Evolutionary conservation across 345 rosid species (phyloP), one percentile per base, ranked within the genome.

Genomic region (Bruguiera parviflora): DNA sequence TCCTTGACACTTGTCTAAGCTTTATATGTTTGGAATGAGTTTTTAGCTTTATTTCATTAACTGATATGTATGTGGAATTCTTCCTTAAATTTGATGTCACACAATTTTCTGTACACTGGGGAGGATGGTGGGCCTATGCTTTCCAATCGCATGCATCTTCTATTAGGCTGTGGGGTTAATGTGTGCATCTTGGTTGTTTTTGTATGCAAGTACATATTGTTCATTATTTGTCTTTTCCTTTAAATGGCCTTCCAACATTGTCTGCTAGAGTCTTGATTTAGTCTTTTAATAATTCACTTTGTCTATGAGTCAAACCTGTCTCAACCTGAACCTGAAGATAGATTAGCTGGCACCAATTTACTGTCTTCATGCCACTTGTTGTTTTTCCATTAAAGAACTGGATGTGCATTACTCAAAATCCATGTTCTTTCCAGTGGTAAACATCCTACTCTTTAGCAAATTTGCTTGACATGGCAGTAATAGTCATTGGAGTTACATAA

Each of bases 381-480:
- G 28, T 56, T 56, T 11, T 56, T 56, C 22, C 29, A 56, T 56
- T 22, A 18, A 22, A 56, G 18, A 8, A 13, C 6, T 56, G 25
- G 13, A 56, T 56, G 25, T 56, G 59, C 28, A 56, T 24, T 39
- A 43, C 49, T 43, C n/a, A 4, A n/a, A 22, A 46, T 27, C 20
- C 32, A 39, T 37, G n/a, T 39, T 63, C 29, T 63, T 63, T 63
- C 9, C 8, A 5, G 25, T 63, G 7, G 16, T 39, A 29, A 19
- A 63, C 5, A 27, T 28, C 25, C n/a, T 10, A 65, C 39, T 18
- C 49, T 43, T 43, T 43, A 65, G 39, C 37, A 53, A 29, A 13
- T 33, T 66, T 29, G 13, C 67, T 15, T 64, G 67, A 24, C 69
- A 15, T 66, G 21, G 35, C 56, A 53, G 15, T n/a, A 53, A 59